Base-by-base conservation (phyloP, 352 stramenopile species). In the Phytopythium vexans region DNA sequence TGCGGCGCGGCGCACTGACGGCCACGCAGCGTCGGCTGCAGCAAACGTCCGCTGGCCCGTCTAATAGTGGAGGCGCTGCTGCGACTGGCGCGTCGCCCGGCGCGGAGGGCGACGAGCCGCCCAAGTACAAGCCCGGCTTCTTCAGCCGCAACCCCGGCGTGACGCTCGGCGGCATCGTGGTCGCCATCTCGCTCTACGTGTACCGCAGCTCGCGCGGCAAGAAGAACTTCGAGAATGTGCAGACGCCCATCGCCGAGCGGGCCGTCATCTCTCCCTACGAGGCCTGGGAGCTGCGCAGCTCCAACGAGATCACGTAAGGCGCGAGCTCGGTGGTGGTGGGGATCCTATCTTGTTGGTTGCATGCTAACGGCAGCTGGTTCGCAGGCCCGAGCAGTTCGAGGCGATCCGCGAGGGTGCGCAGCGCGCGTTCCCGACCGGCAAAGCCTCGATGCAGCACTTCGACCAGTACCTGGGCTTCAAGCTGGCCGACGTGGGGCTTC, bases 131-230 rank as follows among this genome's bases (percentile, higher is more conserved):
- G 56, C 83, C 83, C 38, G 84, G 84, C 31, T 91, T 77, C 66
- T 94, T 94, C 69, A 94, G 84, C 48, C 84, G 84, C 64, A 89
- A 94, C 51, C 84, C 84, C 1, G 84, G 81, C n/a, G 59, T 90
- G 49, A 85, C 82, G 41, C 64, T 94, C 37, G 77, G 80, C 46
- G 77, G 71, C 34, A 85, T 92, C 31, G 44, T 92, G 45, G 43
- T 91, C 8, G 68, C 65, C 15, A 94, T 92, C 47, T 70, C 60
- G 7, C 56, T 77, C 16, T 94, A 86, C 60, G 77, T 94, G 48
- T 89, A 91, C 64, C 73, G 84, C 33, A 75, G 82, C 33, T 83
- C 76, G 16, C 57, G 70, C 36, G 77, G 77, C 60, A 92, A 90
- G 58, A 89, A 86, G 51, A 89, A 89, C 66, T 94, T 94, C 52